Percentiles rank a stretch among this genome's conserved stretches.
Conservation (phyloP, 2,329 filamentous ascomycete genomes). For the Aspergillus brunneoviolaceus region DNA sequence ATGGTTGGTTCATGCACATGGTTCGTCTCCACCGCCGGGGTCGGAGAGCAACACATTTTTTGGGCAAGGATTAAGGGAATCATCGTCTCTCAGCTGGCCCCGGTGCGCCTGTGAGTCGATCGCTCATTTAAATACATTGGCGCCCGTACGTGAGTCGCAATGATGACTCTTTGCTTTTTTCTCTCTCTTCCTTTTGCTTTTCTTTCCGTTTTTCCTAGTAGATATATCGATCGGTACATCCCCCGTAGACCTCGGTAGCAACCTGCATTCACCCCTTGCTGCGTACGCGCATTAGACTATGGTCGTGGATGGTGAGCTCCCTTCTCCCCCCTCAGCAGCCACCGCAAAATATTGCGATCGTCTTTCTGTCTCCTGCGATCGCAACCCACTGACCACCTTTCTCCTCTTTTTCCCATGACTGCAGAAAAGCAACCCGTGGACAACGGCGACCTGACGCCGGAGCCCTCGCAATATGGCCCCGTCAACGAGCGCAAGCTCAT, state of each 20-base stretch:
- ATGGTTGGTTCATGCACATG: slow-evolving; percentile 1
- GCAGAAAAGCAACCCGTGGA: slow-evolving; percentile 9
- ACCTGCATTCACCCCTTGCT: background rate
- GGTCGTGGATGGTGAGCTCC: slow-evolving; percentile 1
- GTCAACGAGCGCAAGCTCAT: slow-evolving; percentile 59
- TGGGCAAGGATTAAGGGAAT: background rate
- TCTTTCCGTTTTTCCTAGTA: too few relatives aligned
- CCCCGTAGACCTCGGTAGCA: background rate
- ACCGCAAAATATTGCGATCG: background rate
- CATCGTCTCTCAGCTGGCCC: slow-evolving; percentile 2
- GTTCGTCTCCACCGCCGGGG: background rate
- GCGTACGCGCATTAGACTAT: slow-evolving; percentile 3
- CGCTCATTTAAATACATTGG: too few relatives aligned
- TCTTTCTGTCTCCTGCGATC: background rate
- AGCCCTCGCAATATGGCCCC: background rate
- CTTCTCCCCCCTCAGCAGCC: too few relatives aligned
- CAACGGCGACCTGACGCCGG: background rate
- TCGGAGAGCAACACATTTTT: background rate
- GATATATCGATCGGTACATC: too few relatives aligned
- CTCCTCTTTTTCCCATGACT: background rate
- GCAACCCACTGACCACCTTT: background rate
- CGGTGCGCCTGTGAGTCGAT: too few relatives aligned
- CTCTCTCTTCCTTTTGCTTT: too few relatives aligned
- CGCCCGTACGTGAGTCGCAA: too few relatives aligned
- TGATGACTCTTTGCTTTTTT: too few relatives aligned